These are phyloP conservation scores for Puccinellia tenuiflora DNA, from an alignment of 176 grass and related monocot genomes.

Conservation along the genomic window DNA sequence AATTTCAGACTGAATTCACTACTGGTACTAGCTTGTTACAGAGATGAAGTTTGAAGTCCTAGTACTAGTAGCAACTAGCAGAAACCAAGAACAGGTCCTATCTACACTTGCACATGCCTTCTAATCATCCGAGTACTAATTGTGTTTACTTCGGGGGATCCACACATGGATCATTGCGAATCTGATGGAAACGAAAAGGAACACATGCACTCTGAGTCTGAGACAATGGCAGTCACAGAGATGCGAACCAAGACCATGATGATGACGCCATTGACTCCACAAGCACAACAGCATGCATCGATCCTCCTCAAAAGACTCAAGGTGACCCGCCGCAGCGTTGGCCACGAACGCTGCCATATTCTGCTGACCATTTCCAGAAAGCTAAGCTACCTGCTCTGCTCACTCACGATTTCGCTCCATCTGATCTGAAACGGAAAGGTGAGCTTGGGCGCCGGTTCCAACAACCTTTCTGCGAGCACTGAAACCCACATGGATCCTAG, in stretches of 20 bases:
- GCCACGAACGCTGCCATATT: conserved; percentile 1
- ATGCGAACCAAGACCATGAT: neutral
- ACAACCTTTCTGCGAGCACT: conserved; percentile 37
- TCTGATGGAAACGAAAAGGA: conserved; percentile 12
- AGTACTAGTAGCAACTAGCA: too few species aligned
- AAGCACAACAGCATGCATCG: neutral
- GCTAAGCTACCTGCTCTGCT: neutral
- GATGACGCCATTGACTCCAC: neutral
- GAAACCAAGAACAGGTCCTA: neutral
- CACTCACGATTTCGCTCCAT: neutral
- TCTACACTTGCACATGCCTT: neutral
- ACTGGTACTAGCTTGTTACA: neutral
- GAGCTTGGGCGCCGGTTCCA: conserved; percentile 28
- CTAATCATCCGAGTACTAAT: conserved; percentile 30
- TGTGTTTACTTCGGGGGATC: neutral
- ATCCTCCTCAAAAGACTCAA: conserved; percentile 26
- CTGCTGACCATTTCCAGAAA: conserved; percentile 40
- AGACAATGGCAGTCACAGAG: neutral
- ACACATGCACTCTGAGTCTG: neutral
- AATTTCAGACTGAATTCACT: neutral
- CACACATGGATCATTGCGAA: conserved; percentile 29
- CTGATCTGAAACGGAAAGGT: too few species aligned
- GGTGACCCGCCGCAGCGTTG: neutral
- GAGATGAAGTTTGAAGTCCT: too few species aligned
- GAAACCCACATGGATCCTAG: conserved; percentile 51